phyloP scores from a whole-genome alignment of 73 alveolate species.

The Paramecium tetraurelia region DNA sequence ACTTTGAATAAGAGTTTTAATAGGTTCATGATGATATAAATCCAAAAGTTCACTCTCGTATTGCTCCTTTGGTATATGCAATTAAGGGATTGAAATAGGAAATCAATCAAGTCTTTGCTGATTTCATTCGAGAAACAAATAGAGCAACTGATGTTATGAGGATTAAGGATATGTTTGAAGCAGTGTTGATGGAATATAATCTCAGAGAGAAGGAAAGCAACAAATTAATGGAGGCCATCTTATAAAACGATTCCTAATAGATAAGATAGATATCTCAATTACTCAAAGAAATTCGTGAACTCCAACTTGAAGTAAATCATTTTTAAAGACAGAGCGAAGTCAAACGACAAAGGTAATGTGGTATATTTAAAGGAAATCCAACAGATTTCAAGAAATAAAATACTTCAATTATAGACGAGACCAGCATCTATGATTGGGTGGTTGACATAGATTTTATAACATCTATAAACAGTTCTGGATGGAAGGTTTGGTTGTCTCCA shows the following conservation, averaged over 20 bases:
- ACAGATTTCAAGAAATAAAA: conserved; percentile 10
- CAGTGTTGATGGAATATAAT: neutral
- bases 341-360: conserved; percentile 16
- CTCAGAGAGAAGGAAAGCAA: neutral
- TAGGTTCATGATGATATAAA: conserved; percentile 18
- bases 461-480: conserved; percentile 20
- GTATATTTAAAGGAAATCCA: conserved; percentile 32
- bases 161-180: conserved; percentile 17
- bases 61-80: conserved; percentile 26
- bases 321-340: conserved; percentile 25
- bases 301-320: neutral
- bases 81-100: conserved; percentile 17
- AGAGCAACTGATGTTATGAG: neutral
- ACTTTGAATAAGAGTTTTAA: conserved; percentile 20
- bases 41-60: conserved; percentile 12
- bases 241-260: neutral
- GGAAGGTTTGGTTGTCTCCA: conserved; percentile 49
- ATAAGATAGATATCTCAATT: neutral
- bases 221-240: neutral
- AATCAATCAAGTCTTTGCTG: neutral
- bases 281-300: neutral
- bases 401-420: conserved; percentile 18
- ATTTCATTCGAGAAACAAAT: neutral
- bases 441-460: conserved; percentile 61
- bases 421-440: conserved; percentile 60